A percentile compares a stretch with the other conserved stretches of the same genome.
These are phyloP conservation scores for Nicotiana noctiflora DNA, from an alignment of 257 asterid species.

Conservation along the genomic window DNA sequence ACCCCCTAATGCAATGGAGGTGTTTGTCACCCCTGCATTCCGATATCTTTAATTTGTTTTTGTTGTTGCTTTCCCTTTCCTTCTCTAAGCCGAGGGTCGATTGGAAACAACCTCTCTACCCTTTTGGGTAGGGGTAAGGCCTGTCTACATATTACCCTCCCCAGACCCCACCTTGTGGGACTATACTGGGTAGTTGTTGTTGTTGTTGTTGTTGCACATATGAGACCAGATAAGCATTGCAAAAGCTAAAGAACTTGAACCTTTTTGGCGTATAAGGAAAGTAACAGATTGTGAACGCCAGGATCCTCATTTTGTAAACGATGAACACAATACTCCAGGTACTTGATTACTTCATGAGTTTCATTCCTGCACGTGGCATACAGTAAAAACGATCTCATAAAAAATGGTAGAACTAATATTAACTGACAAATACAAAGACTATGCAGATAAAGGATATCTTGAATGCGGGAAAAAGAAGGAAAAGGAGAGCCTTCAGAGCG, in stretches of 20 bases:
- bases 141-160: too few species aligned
- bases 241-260: constrained; percentile 31
- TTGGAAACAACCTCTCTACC: too few species aligned
- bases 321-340: constrained; percentile 85
- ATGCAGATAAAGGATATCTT: background rate
- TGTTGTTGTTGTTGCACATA: too few species aligned
- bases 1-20: background rate
- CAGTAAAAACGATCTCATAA: background rate
- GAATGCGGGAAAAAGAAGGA: background rate
- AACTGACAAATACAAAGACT: background rate
- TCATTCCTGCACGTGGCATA: constrained; percentile 64
- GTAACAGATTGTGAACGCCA: constrained; percentile 86
- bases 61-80: too few species aligned
- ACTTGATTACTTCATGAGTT: constrained; percentile 95
- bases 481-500: background rate
- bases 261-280: constrained; percentile 87
- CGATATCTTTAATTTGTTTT: too few species aligned
- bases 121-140: too few species aligned
- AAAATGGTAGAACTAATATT: background rate
- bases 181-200: too few species aligned
- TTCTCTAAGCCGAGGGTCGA: too few species aligned
- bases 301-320: constrained; percentile 97
- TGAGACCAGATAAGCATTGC: constrained; percentile 13
- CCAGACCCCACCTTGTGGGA: too few species aligned
- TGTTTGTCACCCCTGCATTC: background rate